Evolutionary conservation across 352 stramenopile genomes (phyloP), one percentile per base, ranked within the genome.

Genomic region (Phytophthora agathidicida): DNA sequence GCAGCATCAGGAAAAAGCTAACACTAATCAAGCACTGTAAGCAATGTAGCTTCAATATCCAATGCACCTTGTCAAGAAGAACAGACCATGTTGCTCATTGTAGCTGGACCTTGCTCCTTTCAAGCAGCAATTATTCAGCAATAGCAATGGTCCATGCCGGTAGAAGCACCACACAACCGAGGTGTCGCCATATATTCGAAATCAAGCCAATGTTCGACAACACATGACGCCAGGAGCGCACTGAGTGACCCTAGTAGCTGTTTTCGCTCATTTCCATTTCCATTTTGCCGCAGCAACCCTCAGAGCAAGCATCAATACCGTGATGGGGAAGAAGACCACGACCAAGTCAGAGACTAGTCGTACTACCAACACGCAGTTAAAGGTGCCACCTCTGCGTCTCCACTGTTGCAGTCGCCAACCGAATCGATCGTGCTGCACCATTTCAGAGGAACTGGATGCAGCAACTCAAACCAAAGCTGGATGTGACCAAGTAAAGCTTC

Each of bases 21-120:
- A 47, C 32, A 26, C 8, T 51, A 57, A 51, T 41, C 38, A 58
- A 68, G 33, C 19, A n/a, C n/a, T n/a, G n/a, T n/a, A n/a, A n/a
- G n/a, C 27, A 45, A 68, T 63, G 51, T 53, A 58, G 59, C 59
- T 56, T 52, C 30, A 62, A 47, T 67, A 65, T 54, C 53, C 17
- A 66, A 39, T 30, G 42, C 43, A 30, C n/a, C n/a, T n/a, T n/a
- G n/a, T n/a, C n/a, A n/a, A n/a, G n/a, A n/a, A n/a, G n/a, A n/a
- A n/a, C n/a, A n/a, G n/a, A n/a, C n/a, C n/a, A n/a, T n/a, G n/a
- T n/a, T n/a, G n/a, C n/a, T n/a, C n/a, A n/a, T n/a, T n/a, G n/a
- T n/a, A n/a, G n/a, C n/a, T n/a, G n/a, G n/a, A n/a, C n/a, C n/a
- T n/a, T n/a, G n/a, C n/a, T n/a, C n/a, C n/a, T n/a, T n/a, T n/a